Base-by-base conservation (phyloP, 495 filamentous ascomycete genomes). In the Aspergillus kassunensis region DNA sequence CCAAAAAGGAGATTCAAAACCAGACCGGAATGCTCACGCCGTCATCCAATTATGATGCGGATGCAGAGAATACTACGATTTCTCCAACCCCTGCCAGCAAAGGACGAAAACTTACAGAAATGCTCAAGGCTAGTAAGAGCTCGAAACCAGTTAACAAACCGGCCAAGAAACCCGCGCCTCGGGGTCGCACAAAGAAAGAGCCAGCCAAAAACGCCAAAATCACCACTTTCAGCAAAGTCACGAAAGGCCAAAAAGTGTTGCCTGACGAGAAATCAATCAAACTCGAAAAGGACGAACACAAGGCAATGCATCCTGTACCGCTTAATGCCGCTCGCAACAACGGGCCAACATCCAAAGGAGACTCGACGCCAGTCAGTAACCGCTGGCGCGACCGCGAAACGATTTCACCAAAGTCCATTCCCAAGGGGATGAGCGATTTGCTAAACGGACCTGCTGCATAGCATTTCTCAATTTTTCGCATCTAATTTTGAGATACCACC, bases 21-120 rank as follows among this genome's bases (percentile, higher is more conserved):
- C 51, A 67, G 41, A 68, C 63, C 27, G 81, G 80, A 31, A 82
- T 88, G 40, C 77, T 81, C n/a, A 89, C 85, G 11, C 86, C 87
- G 40, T 76, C 74, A 0, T 71, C 76, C 73, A 79, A 61, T 62
- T 70, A 58, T 57, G 79, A 58, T 71, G 75, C 60, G 48, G 57
- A 61, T 42, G 37, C 49, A n/a, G 61, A 64, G 40, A 21, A 35
- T 3, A 51, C 45, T 55, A 60, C 54, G 30, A 53, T 56, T 45
- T 46, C 35, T 15, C 34, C 55, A 13, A 66, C 70, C 50, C 67
- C 62, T 10, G 62, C 64, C 52, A 62, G 64, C 55, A 51, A 55
- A 34, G 70, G 69, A 24, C 55, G 50, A 15, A 64, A 49, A 16
- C 49, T 75, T 52, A 43, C 58, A 3, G 63, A 71, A 8, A 29